Conservation (phyloP, 2,329 filamentous ascomycete species). For the Geosmithia putterillii region DNA sequence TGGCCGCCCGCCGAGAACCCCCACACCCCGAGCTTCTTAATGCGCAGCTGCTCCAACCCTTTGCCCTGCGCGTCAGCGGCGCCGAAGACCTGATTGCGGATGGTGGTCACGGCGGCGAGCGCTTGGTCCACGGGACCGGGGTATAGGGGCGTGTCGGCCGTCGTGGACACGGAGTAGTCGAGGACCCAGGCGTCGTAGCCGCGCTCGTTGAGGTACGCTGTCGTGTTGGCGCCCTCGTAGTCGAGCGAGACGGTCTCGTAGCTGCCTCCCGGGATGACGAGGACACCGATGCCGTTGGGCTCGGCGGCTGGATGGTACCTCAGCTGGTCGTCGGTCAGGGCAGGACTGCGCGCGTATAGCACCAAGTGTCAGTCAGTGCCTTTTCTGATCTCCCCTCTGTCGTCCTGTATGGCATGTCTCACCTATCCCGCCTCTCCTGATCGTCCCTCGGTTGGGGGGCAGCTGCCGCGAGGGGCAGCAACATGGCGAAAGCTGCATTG, state of each 20-base stretch:
- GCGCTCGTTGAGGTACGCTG: slow-evolving; percentile 5
- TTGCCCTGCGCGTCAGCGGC: too few relatives aligned
- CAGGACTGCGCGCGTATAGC: not conserved
- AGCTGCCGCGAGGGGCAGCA: not conserved
- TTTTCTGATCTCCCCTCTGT: not conserved
- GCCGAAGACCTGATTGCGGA: slow-evolving; percentile 4
- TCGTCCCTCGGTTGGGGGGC: not conserved
- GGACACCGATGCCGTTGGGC: slow-evolving; percentile 6
- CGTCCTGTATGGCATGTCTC: too few relatives aligned
- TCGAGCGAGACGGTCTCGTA: slow-evolving; percentile 6
- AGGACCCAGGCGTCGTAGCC: slow-evolving; percentile 10
- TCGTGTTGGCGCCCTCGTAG: slow-evolving; percentile 6
- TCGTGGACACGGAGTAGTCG: slow-evolving; percentile 7
- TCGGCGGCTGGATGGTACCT: slow-evolving; percentile 2
- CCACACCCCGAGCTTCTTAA: slow-evolving; percentile 10
- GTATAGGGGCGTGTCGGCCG: slow-evolving; percentile 7
- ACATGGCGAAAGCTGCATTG: not conserved
- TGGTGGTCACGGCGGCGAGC: slow-evolving; percentile 7
- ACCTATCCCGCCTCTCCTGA: too few relatives aligned
- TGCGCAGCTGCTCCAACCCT: slow-evolving; percentile 1
- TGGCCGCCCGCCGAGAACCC: slow-evolving; percentile 11
- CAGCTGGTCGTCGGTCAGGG: slow-evolving; percentile 1
- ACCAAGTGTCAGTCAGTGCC: not conserved
- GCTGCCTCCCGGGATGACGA: slow-evolving; percentile 8
- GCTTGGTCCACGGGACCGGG: slow-evolving; percentile 8